Evolutionary conservation across 163 green algal genomes (phyloP), one percentile per base, ranked within the genome.

Genomic region (Scenedesmus sp.): DNA sequence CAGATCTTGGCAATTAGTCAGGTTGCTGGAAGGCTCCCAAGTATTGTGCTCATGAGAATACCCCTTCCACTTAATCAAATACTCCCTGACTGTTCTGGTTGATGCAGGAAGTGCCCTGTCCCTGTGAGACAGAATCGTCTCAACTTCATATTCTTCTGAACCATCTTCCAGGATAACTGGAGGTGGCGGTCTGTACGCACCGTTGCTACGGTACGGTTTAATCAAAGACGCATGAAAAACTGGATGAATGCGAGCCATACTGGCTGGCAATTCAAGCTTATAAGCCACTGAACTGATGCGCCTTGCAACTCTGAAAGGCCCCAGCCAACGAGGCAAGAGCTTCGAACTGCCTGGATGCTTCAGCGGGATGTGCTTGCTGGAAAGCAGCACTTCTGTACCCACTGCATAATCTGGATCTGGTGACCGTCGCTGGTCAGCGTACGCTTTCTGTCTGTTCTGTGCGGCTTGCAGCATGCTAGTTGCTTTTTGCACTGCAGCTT

Each of bases 301-400:
- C n/a, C 12, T 42, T 42, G 35, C 26, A 26, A 80, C n/a, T 4
- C 4, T 42, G n/a, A 80, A 80, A 22, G 70, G 70, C 12, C 70
- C 76, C 49, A 83, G 40, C 76, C 42, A 61, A 20, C 76, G 37
- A 0, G 76, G 76, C 33, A 83, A 42, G 35, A 83, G 76, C 42
- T 83, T 83, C 13, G 26, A 22, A 59, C 40, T 61, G 42, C 42
- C 76, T 59, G 42, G 76, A 59, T 83, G 76, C n/a, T 83, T 83
- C 12, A 83, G 37, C 4, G 40, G 76, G 10, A 83, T 83, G 20
- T 61, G 20, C 42, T 83, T 83, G 76, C 61, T 73, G 24, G 22
- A 37, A 9, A 73, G 61, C 61, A 73, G 24, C 9, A 73, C 61
- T 30, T 73, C 10, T 33, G 20, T 30, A 16, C 61, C 61, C 15